Percentiles rank a stretch among this genome's conserved stretches.
Evolutionary conservation across 495 filamentous ascomycete species (phyloP).

Genomic region (Trypethelium eluteriae): DNA sequence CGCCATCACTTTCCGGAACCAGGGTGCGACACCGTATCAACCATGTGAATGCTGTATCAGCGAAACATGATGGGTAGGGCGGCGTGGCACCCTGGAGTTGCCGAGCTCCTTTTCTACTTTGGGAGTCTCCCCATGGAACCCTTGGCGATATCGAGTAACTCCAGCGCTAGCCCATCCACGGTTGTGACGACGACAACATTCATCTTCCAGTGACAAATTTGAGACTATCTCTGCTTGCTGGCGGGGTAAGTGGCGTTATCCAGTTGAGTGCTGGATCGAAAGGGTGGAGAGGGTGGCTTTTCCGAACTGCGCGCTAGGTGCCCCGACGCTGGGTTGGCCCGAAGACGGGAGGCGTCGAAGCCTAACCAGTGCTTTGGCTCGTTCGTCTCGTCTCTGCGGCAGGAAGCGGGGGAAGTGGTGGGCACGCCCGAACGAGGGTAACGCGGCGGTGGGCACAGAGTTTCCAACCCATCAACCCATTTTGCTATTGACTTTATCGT

Average conservation of each 20-base stretch:
- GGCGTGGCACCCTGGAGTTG: neutral
- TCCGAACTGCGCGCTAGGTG: neutral
- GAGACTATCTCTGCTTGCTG: neutral
- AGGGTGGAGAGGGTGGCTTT: neutral
- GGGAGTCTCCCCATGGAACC: neutral
- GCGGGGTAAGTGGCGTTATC: neutral
- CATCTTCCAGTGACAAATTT: neutral
- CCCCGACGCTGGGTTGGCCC: constrained; percentile 3
- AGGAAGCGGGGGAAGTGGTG: constrained; percentile 2
- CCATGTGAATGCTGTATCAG: neutral
- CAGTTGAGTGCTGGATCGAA: no score
- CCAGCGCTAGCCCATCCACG: neutral
- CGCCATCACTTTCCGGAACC: neutral
- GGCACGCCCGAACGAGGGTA: neutral
- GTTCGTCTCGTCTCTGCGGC: neutral
- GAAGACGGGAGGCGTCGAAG: constrained; percentile 8
- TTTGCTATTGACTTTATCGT: neutral
- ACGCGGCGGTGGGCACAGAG: neutral
- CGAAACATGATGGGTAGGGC: neutral
- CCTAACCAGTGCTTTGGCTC: constrained; percentile 8
- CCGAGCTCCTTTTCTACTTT: neutral
- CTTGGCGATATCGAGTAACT: neutral
- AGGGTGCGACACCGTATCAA: neutral
- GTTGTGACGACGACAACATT: neutral
- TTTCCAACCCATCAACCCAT: neutral